Base-by-base conservation (phyloP, 2,329 filamentous ascomycete species). In the Pyrenochaeta sp. region DNA sequence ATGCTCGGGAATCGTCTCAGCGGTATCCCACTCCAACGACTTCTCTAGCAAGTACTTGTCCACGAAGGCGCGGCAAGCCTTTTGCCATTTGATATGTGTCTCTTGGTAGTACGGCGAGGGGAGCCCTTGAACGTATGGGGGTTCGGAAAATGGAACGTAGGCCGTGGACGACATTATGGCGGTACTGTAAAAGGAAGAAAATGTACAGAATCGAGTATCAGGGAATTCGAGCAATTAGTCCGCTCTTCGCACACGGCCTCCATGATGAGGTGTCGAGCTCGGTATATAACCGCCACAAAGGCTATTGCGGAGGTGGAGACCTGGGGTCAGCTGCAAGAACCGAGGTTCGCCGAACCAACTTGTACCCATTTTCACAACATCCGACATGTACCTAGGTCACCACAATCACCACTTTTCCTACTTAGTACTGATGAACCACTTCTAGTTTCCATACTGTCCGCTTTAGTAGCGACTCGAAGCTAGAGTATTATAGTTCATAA, bases 81-180 rank as follows among this genome's bases (percentile, higher is more conserved):
- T 82, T 65, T 91, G 87, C 77, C 85, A 89, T 61, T 72, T 74
- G 10, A 76, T 74, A 64, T 90, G 87, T 3, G 83, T 82, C 3
- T 80, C 76, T 17, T 80, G 85, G 73, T 88, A 88, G 73, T 89
- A 88, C 9, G 87, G 83, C 0, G 85, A 88, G 0, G 87, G 88
- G 3, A 89, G 75, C 38, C 86, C 86, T 56, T 77, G 77, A 32
- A 90, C 78, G 73, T 86, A 90, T 1, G 87, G 81, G 1, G 88
- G 88, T 58, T 91, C 88, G 4, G 85, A 84, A 72, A 90, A 89
- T 36, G 88, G 88, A 18, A 88, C 44, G 39, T 66, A 55, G 28
- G 65, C 57, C 9, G 51, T 58, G 15, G 65, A 55, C 6, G 63
- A 60, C 65, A 68, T 69, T n/a, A 34, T 55, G 48, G 31, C 13